A percentile compares a stretch with the other conserved stretches of the same genome.
phyloP scores from a whole-genome alignment of 768 basidiomycete genomes.

The Lactarius hatsudake region DNA sequence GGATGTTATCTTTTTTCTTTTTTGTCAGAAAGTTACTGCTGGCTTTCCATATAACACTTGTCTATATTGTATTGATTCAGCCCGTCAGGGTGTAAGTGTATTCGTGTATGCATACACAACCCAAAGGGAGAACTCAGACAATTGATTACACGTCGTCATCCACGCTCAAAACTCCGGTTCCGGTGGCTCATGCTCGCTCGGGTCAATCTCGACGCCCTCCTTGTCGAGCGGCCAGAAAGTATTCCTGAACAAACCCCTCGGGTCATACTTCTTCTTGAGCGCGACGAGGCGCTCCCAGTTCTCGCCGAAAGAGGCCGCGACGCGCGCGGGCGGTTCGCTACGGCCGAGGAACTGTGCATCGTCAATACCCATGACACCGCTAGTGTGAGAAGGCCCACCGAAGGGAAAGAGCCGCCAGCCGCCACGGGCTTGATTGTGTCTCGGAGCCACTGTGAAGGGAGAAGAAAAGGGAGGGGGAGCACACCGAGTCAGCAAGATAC shows the following conservation, averaged over 20 bases:
- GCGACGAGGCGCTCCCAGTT: conserved; percentile 70
- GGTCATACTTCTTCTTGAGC: conserved; percentile 77
- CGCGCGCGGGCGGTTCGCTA: conserved; percentile 59
- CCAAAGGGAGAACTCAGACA: neutral
- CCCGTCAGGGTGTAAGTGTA: neutral
- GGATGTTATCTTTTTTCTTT: too few species aligned
- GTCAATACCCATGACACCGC: neutral
- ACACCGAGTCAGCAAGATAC: conserved; percentile 17
- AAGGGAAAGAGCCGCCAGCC: conserved; percentile 79
- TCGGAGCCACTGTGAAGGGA: conserved; percentile 65
- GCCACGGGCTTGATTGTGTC: conserved; percentile 68
- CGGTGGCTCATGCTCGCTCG: conserved; percentile 60
- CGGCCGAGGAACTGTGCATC: conserved; percentile 66
- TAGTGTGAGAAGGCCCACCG: conserved; percentile 49
- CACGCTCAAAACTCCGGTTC: conserved; percentile 35
- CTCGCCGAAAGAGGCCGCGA: conserved; percentile 64
- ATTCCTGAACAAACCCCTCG: conserved; percentile 69
- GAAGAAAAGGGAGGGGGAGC: neutral
- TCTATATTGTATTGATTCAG: too few species aligned
- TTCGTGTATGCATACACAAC: neutral
- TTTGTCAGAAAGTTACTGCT: too few species aligned
- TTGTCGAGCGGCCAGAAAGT: conserved; percentile 77
- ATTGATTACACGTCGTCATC: neutral
- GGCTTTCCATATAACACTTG: too few species aligned
- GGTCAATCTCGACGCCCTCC: conserved; percentile 51